phyloP scores from a whole-genome alignment of 2,329 filamentous ascomycete species.

The Cladorrhinum sp. region DNA sequence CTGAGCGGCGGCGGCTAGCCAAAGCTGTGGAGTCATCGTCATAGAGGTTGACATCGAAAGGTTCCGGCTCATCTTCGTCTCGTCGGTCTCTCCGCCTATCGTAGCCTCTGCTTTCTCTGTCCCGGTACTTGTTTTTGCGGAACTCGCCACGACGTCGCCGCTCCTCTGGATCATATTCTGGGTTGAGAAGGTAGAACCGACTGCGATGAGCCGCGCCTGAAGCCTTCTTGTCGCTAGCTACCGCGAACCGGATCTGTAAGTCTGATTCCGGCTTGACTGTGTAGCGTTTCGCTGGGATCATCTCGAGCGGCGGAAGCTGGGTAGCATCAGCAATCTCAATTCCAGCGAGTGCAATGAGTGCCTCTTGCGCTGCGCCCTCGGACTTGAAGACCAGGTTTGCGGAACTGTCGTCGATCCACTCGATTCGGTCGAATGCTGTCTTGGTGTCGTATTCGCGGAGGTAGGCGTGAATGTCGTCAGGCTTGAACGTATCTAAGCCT shows the following conservation, averaged over 20 bases:
- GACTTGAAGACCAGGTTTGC: conserved; percentile 78
- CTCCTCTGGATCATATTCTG: conserved; percentile 81
- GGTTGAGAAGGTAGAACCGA: conserved; percentile 88
- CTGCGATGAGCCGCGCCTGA: conserved; percentile 75
- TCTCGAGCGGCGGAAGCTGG: conserved; percentile 58
- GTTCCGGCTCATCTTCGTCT: conserved; percentile 45
- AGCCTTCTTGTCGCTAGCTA: conserved; percentile 75
- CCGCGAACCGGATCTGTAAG: conserved; percentile 71
- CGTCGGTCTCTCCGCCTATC: conserved; percentile 46
- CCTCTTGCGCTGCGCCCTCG: conserved; percentile 50
- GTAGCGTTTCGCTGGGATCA: conserved; percentile 67
- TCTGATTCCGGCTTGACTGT: conserved; percentile 65
- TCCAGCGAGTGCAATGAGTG: conserved; percentile 51
- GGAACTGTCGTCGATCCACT: conserved; percentile 94
- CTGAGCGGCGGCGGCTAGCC: conserved; percentile 32
- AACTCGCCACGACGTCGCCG: conserved; percentile 55
- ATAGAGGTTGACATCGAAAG: conserved; percentile 74
- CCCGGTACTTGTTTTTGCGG: conserved; percentile 55
- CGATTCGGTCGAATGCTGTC: conserved; percentile 59
- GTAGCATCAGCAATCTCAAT: conserved; percentile 52
- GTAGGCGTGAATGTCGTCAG: conserved; percentile 75
- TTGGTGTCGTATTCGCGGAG: conserved; percentile 63
- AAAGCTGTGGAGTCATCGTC: conserved; percentile 60
- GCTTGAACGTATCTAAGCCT: conserved; percentile 78
- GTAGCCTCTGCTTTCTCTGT: conserved; percentile 49